Base-by-base conservation (phyloP, 257 asterid genomes). In the Fraxinus quadrangulata region DNA sequence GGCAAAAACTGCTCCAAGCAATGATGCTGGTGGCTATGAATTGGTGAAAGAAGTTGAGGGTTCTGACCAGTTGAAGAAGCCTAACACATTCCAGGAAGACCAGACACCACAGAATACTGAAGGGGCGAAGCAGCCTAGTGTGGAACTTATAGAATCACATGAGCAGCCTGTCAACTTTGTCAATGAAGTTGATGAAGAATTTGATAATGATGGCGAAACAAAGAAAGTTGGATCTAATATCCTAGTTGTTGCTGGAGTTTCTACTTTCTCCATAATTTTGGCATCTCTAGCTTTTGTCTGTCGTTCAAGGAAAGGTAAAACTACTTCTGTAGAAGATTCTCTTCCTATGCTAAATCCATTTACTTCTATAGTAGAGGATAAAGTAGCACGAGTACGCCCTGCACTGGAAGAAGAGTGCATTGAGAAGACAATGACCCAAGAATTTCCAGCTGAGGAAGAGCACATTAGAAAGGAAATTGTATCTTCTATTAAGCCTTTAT, bases 211-310 rank as follows among this genome's bases (percentile, higher is more conserved):
- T 75, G 77, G 51, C 65, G 82, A 79, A 69, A 49, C 6, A 33
- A 63, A 61, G 78, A 75, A 81, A 78, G 31, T 26, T 42, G 86
- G 78, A 79, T 40, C 47, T 63, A 80, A 72, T 6, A 19, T 65
- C 23, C 0, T 72, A 63, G 79, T 70, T 68, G 5, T 77, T 26
- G 17, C 77, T 67, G 88, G 86, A 56, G 67, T 83, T 72, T 78
- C 72, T 67, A 16, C 80, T 30, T 63, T 67, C 30, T 71, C 82
- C 71, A 9, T 77, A 23, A 7, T 83, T 12, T 72, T 84, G 42
- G 78, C 84, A 71, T 88, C 84, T 72, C 66, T 88, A 40, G 88
- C 81, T 71, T 67, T 82, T 66, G 12, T 87, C 21, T 26, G 77
- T 75, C 69, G 39, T 45, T 45, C 75, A 39, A 83, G 73, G 74